Conservation (phyloP, 371 early-diverging fungal genomes). For the Batkoa obscura region DNA sequence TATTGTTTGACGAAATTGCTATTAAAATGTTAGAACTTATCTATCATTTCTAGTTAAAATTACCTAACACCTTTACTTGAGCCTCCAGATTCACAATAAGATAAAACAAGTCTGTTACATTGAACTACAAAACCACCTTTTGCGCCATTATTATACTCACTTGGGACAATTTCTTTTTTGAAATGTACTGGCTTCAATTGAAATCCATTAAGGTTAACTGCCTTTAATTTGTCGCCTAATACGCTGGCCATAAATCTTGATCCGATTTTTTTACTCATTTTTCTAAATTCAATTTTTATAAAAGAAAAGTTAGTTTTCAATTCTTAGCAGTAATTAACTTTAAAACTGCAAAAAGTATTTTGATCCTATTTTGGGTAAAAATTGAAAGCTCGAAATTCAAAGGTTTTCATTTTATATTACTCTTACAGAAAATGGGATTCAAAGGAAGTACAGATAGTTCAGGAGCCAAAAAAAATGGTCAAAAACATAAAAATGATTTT, state of each 20-base stretch:
- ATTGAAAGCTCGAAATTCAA: too few species aligned
- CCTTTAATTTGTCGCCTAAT: background rate
- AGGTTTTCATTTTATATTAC: too few species aligned
- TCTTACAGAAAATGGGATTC: slow-evolving; percentile 6
- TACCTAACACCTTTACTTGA: slow-evolving; percentile 66
- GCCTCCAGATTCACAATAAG: slow-evolving; percentile 71
- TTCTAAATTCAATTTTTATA: background rate
- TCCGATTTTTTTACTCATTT: background rate
- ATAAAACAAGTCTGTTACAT: slow-evolving; percentile 60
- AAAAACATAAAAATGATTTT: slow-evolving; percentile 74
- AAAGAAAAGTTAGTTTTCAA: background rate
- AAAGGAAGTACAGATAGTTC: slow-evolving; percentile 5
- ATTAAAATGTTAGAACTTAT: background rate
- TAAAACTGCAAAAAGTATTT: too few species aligned
- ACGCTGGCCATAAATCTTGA: background rate
- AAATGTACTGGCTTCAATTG: background rate
- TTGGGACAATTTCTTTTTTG: slow-evolving; percentile 9
- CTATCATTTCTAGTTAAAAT: slow-evolving; percentile 9
- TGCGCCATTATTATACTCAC: slow-evolving; percentile 53
- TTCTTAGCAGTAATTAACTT: background rate
- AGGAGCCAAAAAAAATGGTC: slow-evolving; percentile 40
- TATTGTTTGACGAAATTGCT: slow-evolving; percentile 53
- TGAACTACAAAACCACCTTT: slow-evolving; percentile 54
- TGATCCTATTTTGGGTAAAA: too few species aligned
- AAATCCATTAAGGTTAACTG: background rate